Percentiles rank a stretch among this genome's conserved stretches.
Evolutionary conservation across 2,329 filamentous ascomycete genomes (phyloP).

Genomic region (Aspergillus niger): DNA sequence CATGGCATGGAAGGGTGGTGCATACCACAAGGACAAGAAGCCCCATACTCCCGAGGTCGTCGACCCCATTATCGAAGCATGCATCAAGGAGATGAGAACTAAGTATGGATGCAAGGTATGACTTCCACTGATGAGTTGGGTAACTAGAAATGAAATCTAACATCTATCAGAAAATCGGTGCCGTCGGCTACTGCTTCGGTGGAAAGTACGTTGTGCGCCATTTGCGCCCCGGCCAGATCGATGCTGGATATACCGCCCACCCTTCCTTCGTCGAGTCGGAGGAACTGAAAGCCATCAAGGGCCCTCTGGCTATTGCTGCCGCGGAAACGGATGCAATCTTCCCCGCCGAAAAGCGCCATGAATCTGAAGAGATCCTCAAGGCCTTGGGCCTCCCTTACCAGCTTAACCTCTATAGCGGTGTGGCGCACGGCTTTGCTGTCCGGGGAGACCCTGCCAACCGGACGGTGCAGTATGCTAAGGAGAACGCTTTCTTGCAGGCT

Average conservation of each 20-base stretch:
- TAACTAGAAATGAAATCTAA: background rate
- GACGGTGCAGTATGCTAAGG: conserved; percentile 66
- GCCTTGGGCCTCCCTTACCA: conserved; percentile 63
- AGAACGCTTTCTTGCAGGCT: conserved; percentile 74
- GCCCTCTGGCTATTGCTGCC: conserved; percentile 24
- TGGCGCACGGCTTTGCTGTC: conserved; percentile 72
- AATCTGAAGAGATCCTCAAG: conserved; percentile 60
- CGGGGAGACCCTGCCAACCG: conserved; percentile 62
- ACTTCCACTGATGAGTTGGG: background rate
- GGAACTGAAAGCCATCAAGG: conserved; percentile 20
- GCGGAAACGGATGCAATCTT: conserved; percentile 63
- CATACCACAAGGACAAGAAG: conserved; percentile 28
- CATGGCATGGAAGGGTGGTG: conserved; percentile 49
- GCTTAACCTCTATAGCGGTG: conserved; percentile 69
- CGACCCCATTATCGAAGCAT: conserved; percentile 52
- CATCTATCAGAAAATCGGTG: conserved; percentile 40
- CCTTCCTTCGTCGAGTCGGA: conserved; percentile 22
- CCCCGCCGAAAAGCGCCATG: conserved; percentile 60
- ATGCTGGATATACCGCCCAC: conserved; percentile 26
- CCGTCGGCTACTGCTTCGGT: conserved; percentile 54
- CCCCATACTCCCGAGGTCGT: conserved; percentile 46
- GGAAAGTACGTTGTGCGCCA: conserved; percentile 52
- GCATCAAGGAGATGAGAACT: conserved; percentile 40
- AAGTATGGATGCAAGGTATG: conserved; percentile 14
- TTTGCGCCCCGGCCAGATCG: conserved; percentile 15